Percentiles rank a stretch among this genome's conserved stretches.
Evolutionary conservation across 2,329 filamentous ascomycete species (phyloP).

Genomic region (Teratosphaeria destructans): DNA sequence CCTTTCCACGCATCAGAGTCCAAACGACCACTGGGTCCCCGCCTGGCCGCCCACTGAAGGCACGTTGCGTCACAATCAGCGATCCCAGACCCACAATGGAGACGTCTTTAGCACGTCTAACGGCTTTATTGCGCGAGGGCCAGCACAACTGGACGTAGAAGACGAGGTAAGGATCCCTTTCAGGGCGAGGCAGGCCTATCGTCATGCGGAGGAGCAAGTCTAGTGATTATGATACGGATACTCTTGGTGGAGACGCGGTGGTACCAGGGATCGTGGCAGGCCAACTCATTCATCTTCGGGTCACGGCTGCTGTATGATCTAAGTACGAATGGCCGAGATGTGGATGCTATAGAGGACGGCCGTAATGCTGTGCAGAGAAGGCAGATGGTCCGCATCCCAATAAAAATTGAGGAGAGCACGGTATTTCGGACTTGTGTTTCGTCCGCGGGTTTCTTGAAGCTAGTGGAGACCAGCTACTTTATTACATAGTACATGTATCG

Average conservation of each 20-base stretch:
- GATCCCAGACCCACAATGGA: slow-evolving; percentile 5
- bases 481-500: too few species aligned
- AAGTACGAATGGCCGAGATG: background rate
- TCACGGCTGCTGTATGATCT: slow-evolving; percentile 4
- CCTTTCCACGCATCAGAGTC: slow-evolving; percentile 2
- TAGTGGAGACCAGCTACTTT: too few species aligned
- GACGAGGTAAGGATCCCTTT: slow-evolving; percentile 10
- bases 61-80: background rate
- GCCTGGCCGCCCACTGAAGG: slow-evolving; percentile 5
- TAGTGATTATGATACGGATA: background rate
- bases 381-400: too few species aligned
- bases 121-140: slow-evolving; percentile 12
- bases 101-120: slow-evolving; percentile 14
- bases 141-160: slow-evolving; percentile 5
- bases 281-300: slow-evolving; percentile 3
- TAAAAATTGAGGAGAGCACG: too few species aligned
- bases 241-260: slow-evolving; percentile 8
- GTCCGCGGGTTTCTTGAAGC: too few species aligned
- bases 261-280: slow-evolving; percentile 9
- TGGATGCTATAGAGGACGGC: background rate
- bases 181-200: slow-evolving; percentile 6
- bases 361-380: background rate
- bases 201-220: slow-evolving; percentile 2
- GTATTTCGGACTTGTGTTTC: too few species aligned
- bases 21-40: background rate